These are phyloP conservation scores for Calonectria henricotiae DNA, from an alignment of 2,329 filamentous ascomycete species.

Conservation along the genomic window DNA sequence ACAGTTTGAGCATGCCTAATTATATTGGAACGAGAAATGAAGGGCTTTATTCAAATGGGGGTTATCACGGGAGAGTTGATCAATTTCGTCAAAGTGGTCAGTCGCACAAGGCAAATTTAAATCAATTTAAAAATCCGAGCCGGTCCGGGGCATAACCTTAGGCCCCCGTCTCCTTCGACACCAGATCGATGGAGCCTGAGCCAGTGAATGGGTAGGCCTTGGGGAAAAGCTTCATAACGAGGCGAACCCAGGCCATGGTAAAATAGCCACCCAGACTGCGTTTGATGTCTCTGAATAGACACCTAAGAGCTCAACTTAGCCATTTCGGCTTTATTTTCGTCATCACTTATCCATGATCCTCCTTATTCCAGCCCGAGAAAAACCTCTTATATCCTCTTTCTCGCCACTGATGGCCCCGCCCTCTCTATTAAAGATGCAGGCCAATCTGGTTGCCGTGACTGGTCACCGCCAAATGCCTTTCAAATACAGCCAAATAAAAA, in stretches of 20 bases:
- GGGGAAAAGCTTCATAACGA: not conserved
- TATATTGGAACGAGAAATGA: too few relatives aligned
- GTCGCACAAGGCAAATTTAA: slow-evolving; percentile 6
- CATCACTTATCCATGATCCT: not conserved
- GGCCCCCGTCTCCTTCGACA: slow-evolving; percentile 12
- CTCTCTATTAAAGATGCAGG: not conserved
- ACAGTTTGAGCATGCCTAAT: too few relatives aligned
- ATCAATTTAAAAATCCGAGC: slow-evolving; percentile 20
- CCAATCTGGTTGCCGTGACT: slow-evolving; percentile 6
- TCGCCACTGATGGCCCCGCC: not conserved
- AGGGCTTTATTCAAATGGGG: too few relatives aligned
- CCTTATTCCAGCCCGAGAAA: not conserved
- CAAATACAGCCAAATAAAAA: slow-evolving; percentile 20
- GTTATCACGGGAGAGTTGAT: not conserved
- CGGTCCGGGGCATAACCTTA: not conserved
- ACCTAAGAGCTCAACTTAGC: slow-evolving; percentile 22
- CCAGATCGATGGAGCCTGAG: slow-evolving; percentile 10
- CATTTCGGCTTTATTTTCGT: not conserved
- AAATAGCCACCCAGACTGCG: slow-evolving; percentile 2
- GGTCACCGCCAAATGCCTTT: slow-evolving; percentile 1
- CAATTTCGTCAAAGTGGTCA: not conserved
- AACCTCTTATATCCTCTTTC: slow-evolving; percentile 12
- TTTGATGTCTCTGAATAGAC: not conserved
- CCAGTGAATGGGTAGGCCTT: slow-evolving; percentile 17
- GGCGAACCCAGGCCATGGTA: not conserved